Percentiles rank a stretch among this genome's conserved stretches.
These are phyloP conservation scores for Scutellaria galericulata DNA, from an alignment of 257 asterid genomes.

Conservation along the genomic window DNA sequence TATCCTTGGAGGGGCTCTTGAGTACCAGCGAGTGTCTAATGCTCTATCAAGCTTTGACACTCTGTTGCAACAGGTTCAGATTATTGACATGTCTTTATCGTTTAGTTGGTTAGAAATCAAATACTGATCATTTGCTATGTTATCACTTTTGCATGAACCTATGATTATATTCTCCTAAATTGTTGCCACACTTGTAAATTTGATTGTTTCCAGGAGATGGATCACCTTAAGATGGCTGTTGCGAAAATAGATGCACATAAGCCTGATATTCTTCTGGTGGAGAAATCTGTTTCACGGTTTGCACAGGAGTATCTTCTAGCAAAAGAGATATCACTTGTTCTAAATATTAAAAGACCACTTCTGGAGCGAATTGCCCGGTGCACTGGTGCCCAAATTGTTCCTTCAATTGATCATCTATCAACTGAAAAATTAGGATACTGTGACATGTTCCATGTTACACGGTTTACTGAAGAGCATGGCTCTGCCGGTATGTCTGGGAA, in stretches of 20 bases:
- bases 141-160: slow-evolving; percentile 9
- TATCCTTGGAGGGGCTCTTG: slow-evolving; percentile 97
- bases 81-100: slow-evolving; percentile 30
- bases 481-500: slow-evolving; percentile 76
- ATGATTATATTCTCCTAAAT: slow-evolving; percentile 20
- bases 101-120: slow-evolving; percentile 13
- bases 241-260: slow-evolving; percentile 85
- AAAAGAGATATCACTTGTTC: slow-evolving; percentile 86
- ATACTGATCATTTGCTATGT: not conserved
- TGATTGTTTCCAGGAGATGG: slow-evolving; percentile 77
- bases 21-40: slow-evolving; percentile 91
- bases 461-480: slow-evolving; percentile 75
- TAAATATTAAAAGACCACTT: slow-evolving; percentile 83
- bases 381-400: slow-evolving; percentile 88
- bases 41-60: slow-evolving; percentile 94
- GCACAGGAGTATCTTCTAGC: slow-evolving; percentile 98
- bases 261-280: slow-evolving; percentile 94
- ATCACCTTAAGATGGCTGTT: slow-evolving; percentile 99
- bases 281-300: slow-evolving; percentile 93
- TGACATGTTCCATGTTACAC: slow-evolving; percentile 79
- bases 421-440: slow-evolving; percentile 82
- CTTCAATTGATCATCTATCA: slow-evolving; percentile 85
- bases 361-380: slow-evolving; percentile 96
- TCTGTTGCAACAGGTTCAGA: slow-evolving; percentile 86
- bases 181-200: slow-evolving; percentile 34